phyloP scores from a whole-genome alignment of 768 basidiomycete genomes.

The Tylopilus vinaceipallidus region DNA sequence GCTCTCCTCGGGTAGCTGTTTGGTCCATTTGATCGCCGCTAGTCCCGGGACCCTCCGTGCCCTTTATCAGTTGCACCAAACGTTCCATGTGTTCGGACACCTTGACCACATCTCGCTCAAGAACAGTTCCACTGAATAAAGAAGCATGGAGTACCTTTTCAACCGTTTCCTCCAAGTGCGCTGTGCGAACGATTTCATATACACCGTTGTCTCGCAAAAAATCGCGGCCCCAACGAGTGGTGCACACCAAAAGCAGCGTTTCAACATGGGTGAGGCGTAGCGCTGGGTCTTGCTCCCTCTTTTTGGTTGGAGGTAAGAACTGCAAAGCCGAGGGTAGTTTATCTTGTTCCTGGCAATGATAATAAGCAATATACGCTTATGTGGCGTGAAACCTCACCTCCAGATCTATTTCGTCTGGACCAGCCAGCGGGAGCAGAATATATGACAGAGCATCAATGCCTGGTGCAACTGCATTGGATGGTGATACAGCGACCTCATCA shows the following conservation, averaged over 20 bases:
- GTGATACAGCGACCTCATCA: constrained; percentile 50
- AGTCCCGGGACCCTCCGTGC: constrained; percentile 62
- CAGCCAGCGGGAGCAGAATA: constrained; percentile 87
- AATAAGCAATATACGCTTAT: background rate
- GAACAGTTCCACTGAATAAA: background rate
- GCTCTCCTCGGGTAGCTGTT: constrained; percentile 17
- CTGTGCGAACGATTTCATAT: constrained; percentile 78
- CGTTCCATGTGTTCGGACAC: constrained; percentile 86
- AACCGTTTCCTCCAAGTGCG: constrained; percentile 76
- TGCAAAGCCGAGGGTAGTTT: constrained; percentile 80
- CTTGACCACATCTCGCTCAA: constrained; percentile 36
- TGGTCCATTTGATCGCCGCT: constrained; percentile 36
- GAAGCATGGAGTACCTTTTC: constrained; percentile 56
- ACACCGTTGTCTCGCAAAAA: constrained; percentile 76
- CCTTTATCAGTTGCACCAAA: constrained; percentile 81
- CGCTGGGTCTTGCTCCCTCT: constrained; percentile 71
- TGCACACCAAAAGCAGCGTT: constrained; percentile 83
- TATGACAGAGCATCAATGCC: constrained; percentile 85
- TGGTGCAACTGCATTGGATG: constrained; percentile 56
- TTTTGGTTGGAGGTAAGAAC: constrained; percentile 83
- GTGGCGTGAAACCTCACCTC: constrained; percentile 51
- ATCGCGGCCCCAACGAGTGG: constrained; percentile 86
- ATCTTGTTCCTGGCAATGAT: constrained; percentile 71
- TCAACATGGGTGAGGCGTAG: constrained; percentile 87
- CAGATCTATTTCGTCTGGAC: constrained; percentile 92